Conservation (phyloP, 1,284 basidiomycete genomes). For the Irpex rosettiformis region DNA sequence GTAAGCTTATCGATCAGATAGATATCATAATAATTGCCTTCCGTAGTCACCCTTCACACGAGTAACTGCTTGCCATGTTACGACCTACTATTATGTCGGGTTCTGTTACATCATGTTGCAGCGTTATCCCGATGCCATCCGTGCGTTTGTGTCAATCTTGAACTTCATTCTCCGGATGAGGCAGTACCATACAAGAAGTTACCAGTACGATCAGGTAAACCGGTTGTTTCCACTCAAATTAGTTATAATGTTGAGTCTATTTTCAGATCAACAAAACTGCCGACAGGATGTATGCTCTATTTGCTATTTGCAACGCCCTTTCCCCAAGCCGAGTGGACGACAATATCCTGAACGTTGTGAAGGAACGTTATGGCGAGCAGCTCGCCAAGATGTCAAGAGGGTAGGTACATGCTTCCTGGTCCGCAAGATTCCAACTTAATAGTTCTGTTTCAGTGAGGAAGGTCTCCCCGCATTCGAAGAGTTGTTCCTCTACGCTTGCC, state of each 20-base stretch:
- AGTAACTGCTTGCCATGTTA: constrained; percentile 93
- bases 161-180: constrained; percentile 93
- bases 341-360: constrained; percentile 89
- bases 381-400: constrained; percentile 82
- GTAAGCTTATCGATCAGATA: not conserved
- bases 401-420: constrained; percentile 41
- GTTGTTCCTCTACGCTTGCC: constrained; percentile 91
- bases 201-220: constrained; percentile 91
- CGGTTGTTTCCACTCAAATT: not conserved
- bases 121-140: constrained; percentile 93
- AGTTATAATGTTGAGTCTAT: not conserved
- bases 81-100: constrained; percentile 93
- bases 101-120: constrained; percentile 96
- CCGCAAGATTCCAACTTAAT: no score
- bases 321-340: constrained; percentile 92
- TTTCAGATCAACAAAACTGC: constrained; percentile 94
- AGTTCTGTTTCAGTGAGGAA: constrained; percentile 65
- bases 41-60: constrained; percentile 77
- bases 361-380: constrained; percentile 93
- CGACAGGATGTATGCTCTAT: constrained; percentile 95
- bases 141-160: constrained; percentile 88
- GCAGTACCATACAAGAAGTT: constrained; percentile 93
- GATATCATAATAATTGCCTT: not conserved
- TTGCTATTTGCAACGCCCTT: constrained; percentile 90
- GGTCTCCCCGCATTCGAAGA: constrained; percentile 88